Base-by-base conservation (phyloP, 331 rosid genomes). In the Quercus tomentella region DNA sequence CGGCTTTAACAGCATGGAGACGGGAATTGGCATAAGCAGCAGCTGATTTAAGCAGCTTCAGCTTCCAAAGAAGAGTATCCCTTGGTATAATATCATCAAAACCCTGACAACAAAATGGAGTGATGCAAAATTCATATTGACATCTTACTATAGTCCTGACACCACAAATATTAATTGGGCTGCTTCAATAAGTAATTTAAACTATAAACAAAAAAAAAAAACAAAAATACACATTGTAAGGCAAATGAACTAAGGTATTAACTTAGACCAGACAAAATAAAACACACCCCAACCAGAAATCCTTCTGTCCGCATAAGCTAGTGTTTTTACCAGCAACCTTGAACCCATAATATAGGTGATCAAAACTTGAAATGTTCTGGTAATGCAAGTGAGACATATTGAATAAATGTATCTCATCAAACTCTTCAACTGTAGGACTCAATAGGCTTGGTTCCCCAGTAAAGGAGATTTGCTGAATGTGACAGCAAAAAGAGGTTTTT, bases 1-100 rank as follows among this genome's bases (percentile, higher is more conserved):
- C 97, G 7, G 97, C 98, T 88, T 84, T 89, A 73, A 96, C 93
- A 68, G 99, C 98, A 88, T 93, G 97, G 62, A 93, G 97, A 79
- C 97, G 98, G 7, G 99, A 96, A 84, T 91, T 96, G 61, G 98
- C 86, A 80, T 91, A 93, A 26, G 97, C 92, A 79, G 99, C 91
- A 77, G 94, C 97, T 79, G 94, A 89, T 80, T 89, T 89, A 68
- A 93, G 90, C 88, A 96, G 93, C 90, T 93, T 88, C 86, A 93
- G 87, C 89, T 93, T 96, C 99, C 99, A 96, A 43, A 90, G 89
- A 91, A 96, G 95, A 71, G 93, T 85, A 26, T 87, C 91, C 82
- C 66, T 93, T 2, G 99, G 97, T 80, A 96, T 63, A 85, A 96
- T 88, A 81, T 88, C 79, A 70, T 88, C 83, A 75, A 93, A 68